Evolutionary conservation across 73 alveolate genomes (phyloP).

Genomic region (Tetrahymena malaccensis): DNA sequence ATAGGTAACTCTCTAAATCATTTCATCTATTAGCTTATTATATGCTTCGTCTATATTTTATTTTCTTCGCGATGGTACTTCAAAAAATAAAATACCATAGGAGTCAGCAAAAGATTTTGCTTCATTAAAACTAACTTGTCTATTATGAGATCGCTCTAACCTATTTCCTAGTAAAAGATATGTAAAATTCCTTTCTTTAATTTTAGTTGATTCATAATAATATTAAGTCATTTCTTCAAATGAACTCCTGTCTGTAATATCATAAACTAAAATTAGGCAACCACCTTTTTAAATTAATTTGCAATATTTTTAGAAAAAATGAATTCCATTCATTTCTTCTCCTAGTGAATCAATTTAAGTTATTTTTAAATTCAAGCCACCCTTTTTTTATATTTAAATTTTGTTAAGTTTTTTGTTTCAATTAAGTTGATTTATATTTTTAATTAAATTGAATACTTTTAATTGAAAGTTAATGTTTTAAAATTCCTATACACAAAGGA

Average conservation of each 20-base stretch:
- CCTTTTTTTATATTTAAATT: background rate
- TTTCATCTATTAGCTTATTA: background rate
- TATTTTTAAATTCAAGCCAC: background rate
- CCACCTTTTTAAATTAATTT: background rate
- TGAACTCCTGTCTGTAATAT: background rate
- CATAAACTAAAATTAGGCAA: background rate
- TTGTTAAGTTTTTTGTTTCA: too few species aligned
- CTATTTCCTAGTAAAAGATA: background rate
- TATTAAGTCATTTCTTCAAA: background rate
- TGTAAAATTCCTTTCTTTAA: background rate
- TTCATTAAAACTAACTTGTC: background rate
- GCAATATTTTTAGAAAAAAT: too few species aligned
- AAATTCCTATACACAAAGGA: too few species aligned
- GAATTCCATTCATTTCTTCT: background rate
- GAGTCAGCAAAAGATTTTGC: background rate
- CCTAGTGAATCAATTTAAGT: background rate
- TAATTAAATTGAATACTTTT: too few species aligned
- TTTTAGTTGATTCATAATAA: background rate
- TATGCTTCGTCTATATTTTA: background rate
- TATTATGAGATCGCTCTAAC: background rate
- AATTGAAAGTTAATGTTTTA: too few species aligned
- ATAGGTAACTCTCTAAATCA: too few species aligned
- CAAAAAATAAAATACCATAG: background rate
- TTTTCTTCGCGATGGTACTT: background rate
- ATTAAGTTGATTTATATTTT: too few species aligned